phyloP scores from a whole-genome alignment of 768 basidiomycete genomes.

The Amanita subjunquillea region DNA sequence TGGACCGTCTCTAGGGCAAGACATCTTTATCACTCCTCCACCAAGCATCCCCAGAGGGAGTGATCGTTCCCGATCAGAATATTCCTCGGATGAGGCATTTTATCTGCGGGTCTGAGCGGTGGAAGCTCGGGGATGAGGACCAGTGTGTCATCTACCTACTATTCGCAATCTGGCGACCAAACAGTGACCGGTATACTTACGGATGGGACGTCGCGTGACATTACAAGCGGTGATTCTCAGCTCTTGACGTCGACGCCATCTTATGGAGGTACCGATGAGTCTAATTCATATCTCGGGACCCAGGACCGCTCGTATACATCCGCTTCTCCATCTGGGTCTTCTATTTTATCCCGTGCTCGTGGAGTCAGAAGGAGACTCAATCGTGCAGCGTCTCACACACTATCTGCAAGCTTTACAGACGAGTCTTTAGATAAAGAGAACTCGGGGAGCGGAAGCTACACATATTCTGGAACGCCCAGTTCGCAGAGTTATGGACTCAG shows the following conservation, averaged over 20 bases:
- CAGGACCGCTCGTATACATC: conserved; percentile 30
- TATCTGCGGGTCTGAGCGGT: conserved; percentile 23
- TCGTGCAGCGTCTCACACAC: conserved; percentile 29
- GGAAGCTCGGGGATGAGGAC: conserved; percentile 18
- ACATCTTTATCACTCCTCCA: conserved; percentile 32
- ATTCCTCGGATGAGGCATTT: conserved; percentile 28
- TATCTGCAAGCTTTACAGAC: conserved; percentile 32
- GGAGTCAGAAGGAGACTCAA: conserved; percentile 43
- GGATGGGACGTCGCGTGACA: conserved; percentile 15
- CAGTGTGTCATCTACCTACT: conserved; percentile 25
- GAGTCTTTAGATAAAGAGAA: conserved; percentile 53
- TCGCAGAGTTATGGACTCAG: conserved; percentile 3
- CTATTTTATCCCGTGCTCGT: conserved; percentile 42
- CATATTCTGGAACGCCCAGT: conserved; percentile 4
- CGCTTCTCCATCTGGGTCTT: conserved; percentile 37
- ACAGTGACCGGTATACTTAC: conserved; percentile 20
- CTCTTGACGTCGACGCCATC: conserved; percentile 41
- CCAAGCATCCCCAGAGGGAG: conserved; percentile 24
- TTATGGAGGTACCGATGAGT: conserved; percentile 34
- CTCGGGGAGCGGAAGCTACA: conserved; percentile 13
- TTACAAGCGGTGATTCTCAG: conserved; percentile 25
- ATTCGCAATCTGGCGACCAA: conserved; percentile 19
- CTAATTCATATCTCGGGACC: conserved; percentile 46
- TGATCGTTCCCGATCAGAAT: conserved; percentile 20
- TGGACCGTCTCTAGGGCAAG: conserved; percentile 39